Evolutionary conservation across 352 stramenopile species (phyloP).

Genomic region (Pythium oligandrum): DNA sequence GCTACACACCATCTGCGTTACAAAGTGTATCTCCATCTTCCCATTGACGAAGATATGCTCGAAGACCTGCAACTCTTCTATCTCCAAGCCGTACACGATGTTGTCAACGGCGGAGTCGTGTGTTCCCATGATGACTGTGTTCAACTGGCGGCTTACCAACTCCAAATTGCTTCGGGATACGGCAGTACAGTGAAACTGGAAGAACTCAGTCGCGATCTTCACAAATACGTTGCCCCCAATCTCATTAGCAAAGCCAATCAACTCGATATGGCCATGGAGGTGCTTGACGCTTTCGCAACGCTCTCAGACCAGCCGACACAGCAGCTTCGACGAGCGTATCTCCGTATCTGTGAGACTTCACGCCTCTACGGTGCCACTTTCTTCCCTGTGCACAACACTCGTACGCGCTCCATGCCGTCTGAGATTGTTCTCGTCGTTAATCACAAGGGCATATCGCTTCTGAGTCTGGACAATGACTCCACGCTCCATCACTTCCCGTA

Average conservation of each 20-base stretch:
- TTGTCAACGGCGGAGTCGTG: slow-evolving; percentile 44
- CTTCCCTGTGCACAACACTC: slow-evolving; percentile 55
- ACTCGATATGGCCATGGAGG: slow-evolving; percentile 19
- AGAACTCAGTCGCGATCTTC: slow-evolving; percentile 19
- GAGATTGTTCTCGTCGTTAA: slow-evolving; percentile 64
- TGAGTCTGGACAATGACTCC: slow-evolving; percentile 54
- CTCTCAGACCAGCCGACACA: slow-evolving; percentile 24
- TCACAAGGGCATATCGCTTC: slow-evolving; percentile 52
- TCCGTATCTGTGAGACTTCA: too few relatives aligned
- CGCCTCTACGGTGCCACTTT: slow-evolving; percentile 66
- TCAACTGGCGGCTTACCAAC: slow-evolving; percentile 57
- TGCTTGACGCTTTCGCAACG: slow-evolving; percentile 33
- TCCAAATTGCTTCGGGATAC: slow-evolving; percentile 44
- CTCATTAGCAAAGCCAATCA: slow-evolving; percentile 48
- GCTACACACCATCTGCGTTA: slow-evolving; percentile 39
- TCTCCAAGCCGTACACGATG: slow-evolving; percentile 68
- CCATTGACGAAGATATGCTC: slow-evolving; percentile 52
- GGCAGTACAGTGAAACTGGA: slow-evolving; percentile 4
- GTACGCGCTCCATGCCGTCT: slow-evolving; percentile 33
- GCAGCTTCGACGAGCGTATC: slow-evolving; percentile 44
- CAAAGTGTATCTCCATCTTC: slow-evolving; percentile 73
- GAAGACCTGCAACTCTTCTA: slow-evolving; percentile 60
- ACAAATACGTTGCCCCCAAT: slow-evolving; percentile 25
- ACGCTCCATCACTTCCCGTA: slow-evolving; percentile 63
- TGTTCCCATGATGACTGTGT: slow-evolving; percentile 52